Evolutionary conservation across 371 early-diverging fungal species (phyloP).

Genomic region (Saksenaea vasiformis): DNA sequence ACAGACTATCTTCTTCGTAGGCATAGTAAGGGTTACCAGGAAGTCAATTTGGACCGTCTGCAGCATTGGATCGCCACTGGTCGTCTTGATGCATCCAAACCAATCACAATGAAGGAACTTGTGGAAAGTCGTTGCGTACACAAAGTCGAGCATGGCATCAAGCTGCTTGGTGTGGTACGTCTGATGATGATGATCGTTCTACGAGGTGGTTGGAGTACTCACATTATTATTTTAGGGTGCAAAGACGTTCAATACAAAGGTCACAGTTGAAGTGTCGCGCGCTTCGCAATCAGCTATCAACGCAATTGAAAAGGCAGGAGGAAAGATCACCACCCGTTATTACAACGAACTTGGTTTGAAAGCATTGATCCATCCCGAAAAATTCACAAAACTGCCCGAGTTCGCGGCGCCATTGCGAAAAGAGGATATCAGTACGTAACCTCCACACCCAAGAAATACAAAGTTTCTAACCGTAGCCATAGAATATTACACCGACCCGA

Average conservation of each 20-base stretch:
- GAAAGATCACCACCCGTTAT: conserved; percentile 81
- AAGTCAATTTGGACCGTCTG: conserved; percentile 84
- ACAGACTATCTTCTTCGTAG: conserved; percentile 27
- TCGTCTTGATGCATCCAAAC: conserved; percentile 78
- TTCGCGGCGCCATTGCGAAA: conserved; percentile 44
- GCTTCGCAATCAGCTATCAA: conserved; percentile 84
- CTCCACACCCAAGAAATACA: background rate
- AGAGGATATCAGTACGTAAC: conserved; percentile 56
- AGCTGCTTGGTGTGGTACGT: conserved; percentile 78
- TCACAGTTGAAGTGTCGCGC: conserved; percentile 85
- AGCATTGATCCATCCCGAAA: conserved; percentile 80
- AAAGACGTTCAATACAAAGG: conserved; percentile 63
- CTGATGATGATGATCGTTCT: background rate
- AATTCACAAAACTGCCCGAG: conserved; percentile 53
- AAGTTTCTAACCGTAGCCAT: conserved; percentile 4
- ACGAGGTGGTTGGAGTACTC: background rate
- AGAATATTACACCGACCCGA: conserved; percentile 62
- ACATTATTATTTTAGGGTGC: conserved; percentile 50
- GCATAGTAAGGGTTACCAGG: conserved; percentile 68
- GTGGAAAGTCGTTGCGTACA: conserved; percentile 75
- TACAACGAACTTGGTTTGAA: conserved; percentile 77
- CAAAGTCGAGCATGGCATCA: conserved; percentile 86
- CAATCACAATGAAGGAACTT: conserved; percentile 87
- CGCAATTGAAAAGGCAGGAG: conserved; percentile 84
- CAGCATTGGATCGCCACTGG: conserved; percentile 91